Percentiles rank a stretch among this genome's conserved stretches.
phyloP scores from a whole-genome alignment of 805 yeast species.

The Metschnikowia noctiluminum region DNA sequence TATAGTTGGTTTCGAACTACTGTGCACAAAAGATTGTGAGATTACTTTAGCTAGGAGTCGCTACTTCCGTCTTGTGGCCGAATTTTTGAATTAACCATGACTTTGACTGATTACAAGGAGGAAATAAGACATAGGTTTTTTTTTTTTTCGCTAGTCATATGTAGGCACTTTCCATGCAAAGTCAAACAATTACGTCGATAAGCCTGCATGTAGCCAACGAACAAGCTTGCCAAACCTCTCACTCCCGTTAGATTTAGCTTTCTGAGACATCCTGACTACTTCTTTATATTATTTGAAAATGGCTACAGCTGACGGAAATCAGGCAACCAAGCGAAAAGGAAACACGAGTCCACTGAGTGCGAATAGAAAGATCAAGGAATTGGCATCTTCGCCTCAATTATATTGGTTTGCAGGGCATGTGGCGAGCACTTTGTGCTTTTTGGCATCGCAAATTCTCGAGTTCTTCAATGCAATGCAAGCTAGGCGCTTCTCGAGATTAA shows the following conservation, averaged over 20 bases:
- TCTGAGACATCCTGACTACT: too few relatives aligned
- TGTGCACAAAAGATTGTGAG: not conserved
- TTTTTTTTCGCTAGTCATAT: not conserved
- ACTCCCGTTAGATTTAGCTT: too few relatives aligned
- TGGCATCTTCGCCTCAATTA: conserved; percentile 41
- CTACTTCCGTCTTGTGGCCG: too few relatives aligned
- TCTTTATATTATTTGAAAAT: not conserved
- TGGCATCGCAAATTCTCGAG: conserved; percentile 37
- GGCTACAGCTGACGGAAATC: not conserved
- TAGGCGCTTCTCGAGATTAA: conserved; percentile 25
- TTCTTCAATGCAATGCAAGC: conserved; percentile 35
- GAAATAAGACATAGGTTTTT: not conserved
- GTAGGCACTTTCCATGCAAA: not conserved
- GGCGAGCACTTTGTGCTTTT: conserved; percentile 42
- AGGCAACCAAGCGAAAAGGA: not conserved
- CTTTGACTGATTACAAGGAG: not conserved
- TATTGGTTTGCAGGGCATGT: conserved; percentile 70
- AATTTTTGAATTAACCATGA: too few relatives aligned
- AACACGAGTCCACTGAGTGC: not conserved
- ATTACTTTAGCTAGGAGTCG: not conserved
- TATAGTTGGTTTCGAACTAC: not conserved
- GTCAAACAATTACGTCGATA: not conserved
- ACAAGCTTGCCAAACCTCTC: not conserved
- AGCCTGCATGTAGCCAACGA: not conserved
- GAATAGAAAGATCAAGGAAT: not conserved